Evolutionary conservation across 1,284 basidiomycete species (phyloP), one percentile per base, ranked within the genome.

Genomic region (Pseudozyma pruni): DNA sequence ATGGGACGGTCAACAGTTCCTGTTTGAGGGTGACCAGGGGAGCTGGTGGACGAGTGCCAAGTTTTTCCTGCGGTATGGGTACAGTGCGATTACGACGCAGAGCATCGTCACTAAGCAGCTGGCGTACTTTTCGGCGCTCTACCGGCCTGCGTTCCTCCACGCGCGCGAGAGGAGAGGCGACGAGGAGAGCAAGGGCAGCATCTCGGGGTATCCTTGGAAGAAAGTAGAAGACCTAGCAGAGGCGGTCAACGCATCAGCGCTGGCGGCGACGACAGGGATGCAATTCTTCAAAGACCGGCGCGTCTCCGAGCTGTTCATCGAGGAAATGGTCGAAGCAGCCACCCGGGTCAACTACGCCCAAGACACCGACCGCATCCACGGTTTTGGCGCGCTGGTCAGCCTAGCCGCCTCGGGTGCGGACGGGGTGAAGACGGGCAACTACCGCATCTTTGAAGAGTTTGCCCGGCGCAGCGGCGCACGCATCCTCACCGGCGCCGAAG

Each of bases 301-400:
- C 10, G 72, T 81, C 1, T 69, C 71, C 1, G 58, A 69, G 38
- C 61, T 75, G 14, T 80, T 79, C 40, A 86, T 88, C 7, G 85
- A 86, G 38, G 95, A 98, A 83, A 83, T 96, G 48, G 86, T 94
- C 44, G 92, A 93, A 63, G 90, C 89, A 2, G 88, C 89, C 4
- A 92, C 92, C 8, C 86, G 93, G 17, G 92, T 94, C 41, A 98
- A 97, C 83, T 94, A 94, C 78, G 92, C 78, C 2, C 80, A 81
- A 86, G 88, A 94, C 77, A 86, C 89, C 19, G 86, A 89, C 74
- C 74, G 85, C 22, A 90, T 98, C 8, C 93, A 97, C 76, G 92
- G 88, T 0, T 84, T 98, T 19, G 93, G 89, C 48, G 91, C 90
- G 1, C 83, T 88, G 16, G 87, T 87, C 53, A 90, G 90, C 8